Evolutionary conservation across 257 asterid genomes (phyloP), one percentile per base, ranked within the genome.

Genomic region (Salvia miltiorrhiza): DNA sequence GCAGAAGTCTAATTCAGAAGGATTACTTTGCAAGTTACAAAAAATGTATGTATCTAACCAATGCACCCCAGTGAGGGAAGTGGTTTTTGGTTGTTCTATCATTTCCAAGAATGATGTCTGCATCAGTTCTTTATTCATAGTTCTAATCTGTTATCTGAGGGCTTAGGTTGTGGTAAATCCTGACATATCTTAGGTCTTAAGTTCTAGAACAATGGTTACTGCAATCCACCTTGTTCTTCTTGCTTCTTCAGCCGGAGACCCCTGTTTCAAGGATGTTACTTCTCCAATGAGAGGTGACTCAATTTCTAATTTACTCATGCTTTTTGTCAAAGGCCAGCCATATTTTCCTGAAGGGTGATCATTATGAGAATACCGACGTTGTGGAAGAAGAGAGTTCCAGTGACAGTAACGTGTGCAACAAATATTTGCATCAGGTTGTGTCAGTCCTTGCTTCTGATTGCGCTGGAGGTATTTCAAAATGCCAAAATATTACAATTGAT

Each of bases 281-380:
- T 53, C 67, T 64, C 60, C 53, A 24, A 59, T 50, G 62, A 43
- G 35, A 65, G 48, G 40, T 71, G 66, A 41, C 70, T 58, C 35
- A 63, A 59, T 50, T 73, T 78, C 57, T 81, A 53, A 79, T 73
- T 66, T 67, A 58, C 57, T 70, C 66, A 70, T 65, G 78, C 65
- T 74, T 77, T 65, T 78, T 59, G 50, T 60, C 74, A 76, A 83
- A 88, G 99, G 97, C 96, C 73, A 78, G 95, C 87, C n/a, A 76
- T 78, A 84, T 87, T 71, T 84, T 74, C 28, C 49, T 77, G 77
- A 88, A 84, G 80, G 90, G 85, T 47, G 96, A 87, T 57, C 82
- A 73, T 35, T 43, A 20, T 79, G 96, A 88, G 77, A 71, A 67
- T 30, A 56, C 65, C 24, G 80, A 78, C 75, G 40, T 79, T 78